These are phyloP conservation scores for Sisymbrium irio DNA, from an alignment of 345 rosid genomes.

Conservation along the genomic window DNA sequence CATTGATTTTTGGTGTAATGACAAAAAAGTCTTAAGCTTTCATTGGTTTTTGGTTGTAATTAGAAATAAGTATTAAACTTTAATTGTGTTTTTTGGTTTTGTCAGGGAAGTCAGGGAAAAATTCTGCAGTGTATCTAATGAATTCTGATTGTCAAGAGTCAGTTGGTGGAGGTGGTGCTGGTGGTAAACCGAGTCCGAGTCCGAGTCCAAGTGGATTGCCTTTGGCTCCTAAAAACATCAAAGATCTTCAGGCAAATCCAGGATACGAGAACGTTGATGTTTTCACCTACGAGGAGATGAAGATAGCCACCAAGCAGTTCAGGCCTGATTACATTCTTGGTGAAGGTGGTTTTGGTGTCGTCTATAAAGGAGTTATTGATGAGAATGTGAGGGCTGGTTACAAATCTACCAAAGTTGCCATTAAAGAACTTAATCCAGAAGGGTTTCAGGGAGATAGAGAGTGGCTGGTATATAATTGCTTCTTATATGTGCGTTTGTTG, in stretches of 20 bases:
- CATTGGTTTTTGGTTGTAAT: background rate
- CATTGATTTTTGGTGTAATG: background rate
- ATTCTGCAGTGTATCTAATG: conserved; percentile 19
- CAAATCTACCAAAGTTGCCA: conserved; percentile 62
- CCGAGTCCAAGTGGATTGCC: conserved; percentile 19
- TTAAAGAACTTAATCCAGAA: conserved; percentile 87
- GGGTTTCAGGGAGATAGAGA: conserved; percentile 98
- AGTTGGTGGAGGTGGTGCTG: background rate
- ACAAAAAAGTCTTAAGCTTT: background rate
- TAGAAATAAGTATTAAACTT: no score
- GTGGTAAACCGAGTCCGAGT: conserved; percentile 13
- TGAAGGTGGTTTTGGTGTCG: conserved; percentile 95
- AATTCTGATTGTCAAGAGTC: conserved; percentile 33
- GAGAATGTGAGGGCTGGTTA: conserved; percentile 60
- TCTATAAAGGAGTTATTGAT: conserved; percentile 82
- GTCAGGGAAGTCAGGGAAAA: conserved; percentile 3
- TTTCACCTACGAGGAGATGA: conserved; percentile 81
- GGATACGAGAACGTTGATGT: conserved; percentile 71
- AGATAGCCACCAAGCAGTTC: conserved; percentile 77
- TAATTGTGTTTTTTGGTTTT: background rate
- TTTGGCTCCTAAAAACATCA: conserved; percentile 59
- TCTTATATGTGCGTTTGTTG: background rate
- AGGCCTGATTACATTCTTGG: conserved; percentile 86
- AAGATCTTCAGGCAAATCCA: conserved; percentile 68
- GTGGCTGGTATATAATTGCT: conserved; percentile 71